These are phyloP conservation scores for Antrodiella citrinella DNA, from an alignment of 768 basidiomycete species.

Conservation along the genomic window DNA sequence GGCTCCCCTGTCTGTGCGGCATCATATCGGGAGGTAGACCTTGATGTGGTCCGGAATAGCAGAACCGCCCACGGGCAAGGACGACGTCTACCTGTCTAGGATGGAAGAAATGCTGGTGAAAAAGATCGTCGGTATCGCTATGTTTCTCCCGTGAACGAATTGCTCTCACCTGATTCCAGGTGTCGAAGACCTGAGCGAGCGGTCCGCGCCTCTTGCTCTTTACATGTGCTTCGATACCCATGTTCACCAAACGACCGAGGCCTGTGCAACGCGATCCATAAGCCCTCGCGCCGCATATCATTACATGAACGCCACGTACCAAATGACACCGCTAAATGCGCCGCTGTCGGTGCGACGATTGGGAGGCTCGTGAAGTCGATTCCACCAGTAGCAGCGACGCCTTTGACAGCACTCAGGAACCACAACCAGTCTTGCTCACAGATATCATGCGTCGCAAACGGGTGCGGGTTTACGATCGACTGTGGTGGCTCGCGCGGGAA, in stretches of 20 bases:
- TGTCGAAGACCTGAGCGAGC: slow-evolving; percentile 34
- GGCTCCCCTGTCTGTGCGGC: neutral
- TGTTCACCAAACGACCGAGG: slow-evolving; percentile 4
- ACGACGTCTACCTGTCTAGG: slow-evolving; percentile 15
- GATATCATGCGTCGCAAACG: slow-evolving; percentile 44
- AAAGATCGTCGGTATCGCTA: neutral
- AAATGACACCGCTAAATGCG: neutral
- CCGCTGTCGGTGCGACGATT: neutral
- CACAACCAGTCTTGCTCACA: slow-evolving; percentile 41
- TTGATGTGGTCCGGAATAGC: slow-evolving; percentile 4
- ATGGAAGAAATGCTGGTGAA: slow-evolving; percentile 17
- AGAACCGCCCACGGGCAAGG: slow-evolving; percentile 9
- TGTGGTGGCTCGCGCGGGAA: neutral
- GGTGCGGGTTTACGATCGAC: slow-evolving; percentile 28
- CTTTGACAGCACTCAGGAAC: slow-evolving; percentile 18
- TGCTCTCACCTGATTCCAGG: slow-evolving; percentile 43
- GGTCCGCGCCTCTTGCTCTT: slow-evolving; percentile 30
- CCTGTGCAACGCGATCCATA: slow-evolving; percentile 17
- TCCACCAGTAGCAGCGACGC: neutral
- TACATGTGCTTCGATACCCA: slow-evolving; percentile 17
- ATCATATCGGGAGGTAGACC: slow-evolving; percentile 7
- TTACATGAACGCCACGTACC: neutral
- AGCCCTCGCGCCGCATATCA: neutral
- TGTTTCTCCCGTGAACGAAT: neutral
- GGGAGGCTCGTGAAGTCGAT: neutral